Evolutionary conservation across 345 rosid species (phyloP).

Genomic region (Noccaea caerulescens): DNA sequence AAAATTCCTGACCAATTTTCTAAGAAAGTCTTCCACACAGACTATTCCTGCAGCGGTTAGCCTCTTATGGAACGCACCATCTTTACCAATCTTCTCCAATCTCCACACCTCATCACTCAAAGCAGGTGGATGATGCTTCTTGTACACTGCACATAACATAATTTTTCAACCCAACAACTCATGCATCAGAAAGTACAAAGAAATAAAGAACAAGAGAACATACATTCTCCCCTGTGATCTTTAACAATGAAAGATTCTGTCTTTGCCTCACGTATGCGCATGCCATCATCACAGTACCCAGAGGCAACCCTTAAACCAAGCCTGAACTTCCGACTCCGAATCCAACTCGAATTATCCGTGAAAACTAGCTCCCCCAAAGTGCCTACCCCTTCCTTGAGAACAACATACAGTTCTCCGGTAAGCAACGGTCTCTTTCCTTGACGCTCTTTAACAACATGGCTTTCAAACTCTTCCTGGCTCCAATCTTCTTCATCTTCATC

Average conservation of each 20-base stretch:
- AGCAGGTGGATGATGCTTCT: slow-evolving; percentile 94
- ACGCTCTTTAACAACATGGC: slow-evolving; percentile 90
- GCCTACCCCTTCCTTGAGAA: slow-evolving; percentile 92
- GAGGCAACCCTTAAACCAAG: slow-evolving; percentile 74
- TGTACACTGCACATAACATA: slow-evolving; percentile 63
- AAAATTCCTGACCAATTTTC: slow-evolving; percentile 64
- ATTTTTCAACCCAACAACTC: neutral
- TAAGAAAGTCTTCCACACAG: slow-evolving; percentile 75
- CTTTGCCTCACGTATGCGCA: slow-evolving; percentile 85
- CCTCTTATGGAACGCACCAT: slow-evolving; percentile 92
- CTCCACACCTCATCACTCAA: slow-evolving; percentile 88
- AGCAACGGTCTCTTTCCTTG: slow-evolving; percentile 89
- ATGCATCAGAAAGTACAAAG: neutral
- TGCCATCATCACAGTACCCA: slow-evolving; percentile 74
- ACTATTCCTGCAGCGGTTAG: slow-evolving; percentile 54
- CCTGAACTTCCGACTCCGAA: slow-evolving; percentile 88
- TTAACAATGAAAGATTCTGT: slow-evolving; percentile 89
- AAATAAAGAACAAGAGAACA: neutral
- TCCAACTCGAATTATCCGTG: slow-evolving; percentile 96
- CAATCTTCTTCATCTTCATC: slow-evolving; percentile 85
- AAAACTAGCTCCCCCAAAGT: slow-evolving; percentile 80
- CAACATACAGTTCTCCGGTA: slow-evolving; percentile 74
- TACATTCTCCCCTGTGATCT: slow-evolving; percentile 94
- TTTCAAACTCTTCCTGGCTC: slow-evolving; percentile 85
- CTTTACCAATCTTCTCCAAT: slow-evolving; percentile 94